A percentile compares a stretch with the other conserved stretches of the same genome.
Evolutionary conservation across 371 early-diverging fungal species (phyloP).

Genomic region (Mortierella sp.): DNA sequence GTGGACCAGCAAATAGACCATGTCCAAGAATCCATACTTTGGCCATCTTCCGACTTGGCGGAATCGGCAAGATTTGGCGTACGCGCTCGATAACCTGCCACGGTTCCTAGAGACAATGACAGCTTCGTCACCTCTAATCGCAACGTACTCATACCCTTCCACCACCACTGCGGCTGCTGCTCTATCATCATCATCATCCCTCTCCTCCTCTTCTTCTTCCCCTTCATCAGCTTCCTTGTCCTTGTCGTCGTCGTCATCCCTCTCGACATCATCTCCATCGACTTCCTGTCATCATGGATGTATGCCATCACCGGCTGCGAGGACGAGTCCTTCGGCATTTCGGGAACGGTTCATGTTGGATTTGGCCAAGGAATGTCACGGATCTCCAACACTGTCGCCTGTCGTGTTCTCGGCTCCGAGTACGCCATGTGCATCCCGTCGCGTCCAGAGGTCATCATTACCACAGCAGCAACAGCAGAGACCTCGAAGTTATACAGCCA

Average conservation of each 20-base stretch:
- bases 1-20: constrained; percentile 6
- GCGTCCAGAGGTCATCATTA: constrained; percentile 3
- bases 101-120: constrained; percentile 32
- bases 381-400: constrained; percentile 4
- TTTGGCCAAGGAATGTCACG: constrained; percentile 31
- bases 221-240: constrained; percentile 7
- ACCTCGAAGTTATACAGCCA: neutral
- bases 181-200: constrained; percentile 9
- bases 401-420: constrained; percentile 2
- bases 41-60: constrained; percentile 51
- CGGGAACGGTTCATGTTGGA: constrained; percentile 44
- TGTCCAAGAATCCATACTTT: constrained; percentile 53
- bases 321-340: constrained; percentile 19
- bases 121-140: constrained; percentile 25
- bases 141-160: constrained; percentile 27
- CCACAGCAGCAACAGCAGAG: constrained; percentile 3
- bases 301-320: neutral
- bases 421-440: constrained; percentile 6
- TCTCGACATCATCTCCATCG: neutral
- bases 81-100: constrained; percentile 46
- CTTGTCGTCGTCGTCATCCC: neutral
- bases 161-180: neutral
- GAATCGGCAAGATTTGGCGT: constrained; percentile 50
- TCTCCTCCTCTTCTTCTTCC: constrained; percentile 2
- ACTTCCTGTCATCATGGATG: constrained; percentile 1